Evolutionary conservation across 805 yeast genomes (phyloP), one percentile per base, ranked within the genome.

Genomic region (Yarrowia hollandica): DNA sequence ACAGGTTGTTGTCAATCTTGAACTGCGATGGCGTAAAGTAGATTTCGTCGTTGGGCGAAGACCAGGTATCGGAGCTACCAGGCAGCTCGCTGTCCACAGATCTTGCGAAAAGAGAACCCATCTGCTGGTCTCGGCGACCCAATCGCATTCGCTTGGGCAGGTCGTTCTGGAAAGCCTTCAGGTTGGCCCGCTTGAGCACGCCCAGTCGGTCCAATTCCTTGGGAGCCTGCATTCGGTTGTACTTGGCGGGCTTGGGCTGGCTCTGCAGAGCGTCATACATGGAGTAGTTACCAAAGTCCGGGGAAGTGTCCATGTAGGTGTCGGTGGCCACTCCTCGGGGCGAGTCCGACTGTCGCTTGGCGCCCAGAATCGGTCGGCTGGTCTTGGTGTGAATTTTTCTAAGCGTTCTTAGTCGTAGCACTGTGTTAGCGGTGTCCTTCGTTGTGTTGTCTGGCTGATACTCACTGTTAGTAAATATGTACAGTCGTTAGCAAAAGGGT

Each of bases 391-490:
- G 54, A 3, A 44, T 14, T 30, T 30, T 30, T n/a, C 54, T 19
- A 14, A 30, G 2, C 19, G 16, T 28, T 28, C 25, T 19, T 19
- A 44, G 35, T 44, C 52, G 52, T 30, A 44, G 52, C 52, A 44
- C 52, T 44, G 35, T 3, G 52, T 44, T 44, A 44, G 35, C 12
- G 28, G 28, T n/a, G 28, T 25, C 9, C 10, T 6, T 25, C 9
- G 28, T 25, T 25, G 28, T 25, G 28, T n/a, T 7, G 4, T 14
- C 26, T 21, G 26, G 3, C 25, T 16, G 28, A 23, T 41, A 41
- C 48, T 41, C 48, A 41, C 48, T 41, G 48, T 39, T 39, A 39
- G 44, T 39, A 37, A n/a, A 39, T 41, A 41, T 41, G 48, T 41
- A 41, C 48, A 41, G 48, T 41, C 33, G 48, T 41, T 41, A 41